Evolutionary conservation across 345 rosid genomes (phyloP), one percentile per base, ranked within the genome.

Genomic region (Aquilaria yunnanensis): DNA sequence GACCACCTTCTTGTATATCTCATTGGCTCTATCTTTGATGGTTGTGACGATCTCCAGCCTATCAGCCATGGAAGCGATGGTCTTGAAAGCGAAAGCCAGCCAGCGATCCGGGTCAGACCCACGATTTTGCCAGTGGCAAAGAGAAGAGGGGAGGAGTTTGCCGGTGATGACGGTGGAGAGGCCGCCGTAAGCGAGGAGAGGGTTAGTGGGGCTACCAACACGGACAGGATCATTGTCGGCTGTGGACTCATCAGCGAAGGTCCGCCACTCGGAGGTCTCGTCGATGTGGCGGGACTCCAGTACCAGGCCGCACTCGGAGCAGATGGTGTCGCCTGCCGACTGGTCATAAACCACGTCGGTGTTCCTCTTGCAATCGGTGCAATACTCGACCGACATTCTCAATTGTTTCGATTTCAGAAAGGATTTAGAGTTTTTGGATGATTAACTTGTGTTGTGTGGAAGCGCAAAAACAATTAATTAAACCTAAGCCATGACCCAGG

Each of bases 1-100:
- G 64, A 81, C 87, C 43, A 85, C 79, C 63, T 76, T 78, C 77
- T 82, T 80, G 68, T 72, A 76, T 59, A 85, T 80, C 64, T 85
- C 85, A 67, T 74, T 73, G 13, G 90, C 90, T 48, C 82, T 77
- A 73, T 80, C 85, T 79, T 80, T 61, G 29, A 75, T 81, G 12
- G 80, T 70, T 29, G 77, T 62, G 14, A 74, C 84, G 10, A 84
- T 78, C 9, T 80, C 86, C 70, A 84, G 67, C 77, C 82, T 79
- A 8, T 84, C 85, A 32, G 77, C 70, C 81, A 84, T 72, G 43
- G 56, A 47, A 13, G 77, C 73, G 29, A 78, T 81, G 46, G 79
- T 64, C 70, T 63, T 73, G 61, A 78, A 84, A 2, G 83, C 84
- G 62, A 57, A 66, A 34, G 73, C 64, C 37, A 81, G 68, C 32